Evolutionary conservation across 495 filamentous ascomycete genomes (phyloP), one percentile per base, ranked within the genome.

Genomic region (Penicillium maclennaniae): DNA sequence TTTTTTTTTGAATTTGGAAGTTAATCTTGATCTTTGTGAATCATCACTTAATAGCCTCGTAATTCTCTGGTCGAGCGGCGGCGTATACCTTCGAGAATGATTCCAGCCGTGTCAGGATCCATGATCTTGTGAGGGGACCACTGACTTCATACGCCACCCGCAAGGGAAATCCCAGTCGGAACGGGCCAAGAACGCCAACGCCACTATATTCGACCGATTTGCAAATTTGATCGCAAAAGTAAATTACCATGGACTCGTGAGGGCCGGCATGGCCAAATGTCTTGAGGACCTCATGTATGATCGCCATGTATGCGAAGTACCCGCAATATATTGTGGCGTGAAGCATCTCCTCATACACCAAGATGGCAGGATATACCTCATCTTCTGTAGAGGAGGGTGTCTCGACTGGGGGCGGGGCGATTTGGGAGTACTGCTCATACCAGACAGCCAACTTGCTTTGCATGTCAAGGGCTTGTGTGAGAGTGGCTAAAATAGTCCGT

Each of bases 221-320:
- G 58, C 69, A 72, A 21, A 70, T 69, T 53, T 66, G 64, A 53
- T 70, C 69, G 15, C 64, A 55, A 27, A 62, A 70, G 51, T 66
- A 67, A 21, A 48, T 27, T 9, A 66, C 52, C 59, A 62, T 65
- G 21, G 56, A 56, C 7, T 19, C 59, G 26, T 72, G 66, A 9
- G 61, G 55, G 15, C 68, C 69, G 17, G 66, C 56, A 34, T 62
- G 65, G 8, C 54, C 55, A 23, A 66, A 69, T 0, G 45, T 43
- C 15, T 47, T 63, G 27, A 72, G 36, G 15, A 62, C 46, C 47
- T 68, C 66, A 40, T 70, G 66, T 7, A 70, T 58, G 27, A 72
- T 54, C 6, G 62, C 51, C 68, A 66, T 69, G 46, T 62, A 72
- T 16, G 69, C 60, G 43, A 64, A 70, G 49, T 69, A 70, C 17